Base-by-base conservation (phyloP, 1,139 yeast genomes). In the Hemisphaericaspora lyxosophila region DNA sequence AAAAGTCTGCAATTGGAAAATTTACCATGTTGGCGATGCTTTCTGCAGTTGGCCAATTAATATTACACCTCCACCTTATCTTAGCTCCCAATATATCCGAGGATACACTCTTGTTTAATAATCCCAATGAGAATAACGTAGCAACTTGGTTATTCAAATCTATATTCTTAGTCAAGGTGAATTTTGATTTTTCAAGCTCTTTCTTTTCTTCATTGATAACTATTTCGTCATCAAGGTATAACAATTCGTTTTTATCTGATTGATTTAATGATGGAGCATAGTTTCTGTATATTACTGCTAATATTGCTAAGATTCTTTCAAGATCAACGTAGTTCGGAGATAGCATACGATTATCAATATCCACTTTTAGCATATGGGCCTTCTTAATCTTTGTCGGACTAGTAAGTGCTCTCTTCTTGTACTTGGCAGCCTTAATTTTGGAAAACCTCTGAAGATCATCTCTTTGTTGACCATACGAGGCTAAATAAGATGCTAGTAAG, bases 401-500 rank as follows among this genome's bases (percentile, higher is more conserved):
- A 8, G 37, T 37, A 20, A 25, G 29, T 44, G 37, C 46, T 53
- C 73, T 59, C 43, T 66, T 57, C 65, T 71, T 63, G 25, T 58
- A 53, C 37, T 65, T 64, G 26, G 74, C 66, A 14, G 75, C 77
- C 46, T 78, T 77, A 17, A 82, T 67, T 43, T 70, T 73, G 31
- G 90, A 79, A 47, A 83, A 85, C 41, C 72, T 64, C 31, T 76
- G 73, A 45, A 78, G 64, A 54, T 85, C 94, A 44, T 68, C 66
- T 43, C 74, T 74, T 4, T 80, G 78, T 5, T 80, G 79, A 36
- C 78, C 77, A 51, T 73, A 81, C 1, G 90, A 82, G 0, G 90
- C 89, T 39, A 85, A 62, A 50, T 81, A 85, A 0, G 87, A 80
- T 1, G 90, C 86, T 36, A 84, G 68, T 17, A 85, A 59, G 3